phyloP scores from a whole-genome alignment of 2,329 filamentous ascomycete genomes.

The Raffaelea arxii region DNA sequence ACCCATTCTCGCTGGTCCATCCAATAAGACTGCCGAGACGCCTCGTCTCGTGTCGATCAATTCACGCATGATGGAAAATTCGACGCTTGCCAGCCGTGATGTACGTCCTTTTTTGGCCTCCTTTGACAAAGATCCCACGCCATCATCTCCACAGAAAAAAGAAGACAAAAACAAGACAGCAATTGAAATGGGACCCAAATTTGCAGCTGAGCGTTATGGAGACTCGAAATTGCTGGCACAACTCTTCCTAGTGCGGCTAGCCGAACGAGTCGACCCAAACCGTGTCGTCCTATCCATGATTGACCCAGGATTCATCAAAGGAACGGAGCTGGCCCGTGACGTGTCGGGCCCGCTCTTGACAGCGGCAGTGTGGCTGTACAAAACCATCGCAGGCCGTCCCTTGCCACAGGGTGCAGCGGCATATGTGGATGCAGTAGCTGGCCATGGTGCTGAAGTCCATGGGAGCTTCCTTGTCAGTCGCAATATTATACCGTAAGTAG shows the following conservation, averaged over 20 bases:
- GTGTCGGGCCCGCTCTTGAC: not conserved
- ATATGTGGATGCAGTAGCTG: slow-evolving; percentile 6
- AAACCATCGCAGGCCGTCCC: not conserved
- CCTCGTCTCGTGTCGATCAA: slow-evolving; percentile 14
- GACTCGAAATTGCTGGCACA: slow-evolving; percentile 22
- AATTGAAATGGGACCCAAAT: no score
- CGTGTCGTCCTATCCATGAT: slow-evolving; percentile 5
- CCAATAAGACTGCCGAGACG: not conserved
- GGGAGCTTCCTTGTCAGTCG: slow-evolving; percentile 6
- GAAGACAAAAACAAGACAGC: no score
- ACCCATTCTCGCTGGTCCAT: slow-evolving; percentile 25
- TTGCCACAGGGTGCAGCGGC: slow-evolving; percentile 3
- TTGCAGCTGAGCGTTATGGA: slow-evolving; percentile 4
- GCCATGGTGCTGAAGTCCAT: slow-evolving; percentile 3
- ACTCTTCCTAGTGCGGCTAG: slow-evolving; percentile 12
- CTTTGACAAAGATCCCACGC: slow-evolving; percentile 5
- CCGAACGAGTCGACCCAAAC: not conserved
- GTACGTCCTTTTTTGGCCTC: slow-evolving; percentile 12
- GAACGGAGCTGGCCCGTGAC: slow-evolving; percentile 4
- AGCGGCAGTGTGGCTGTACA: not conserved
- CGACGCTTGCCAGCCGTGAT: slow-evolving; percentile 10
- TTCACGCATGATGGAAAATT: slow-evolving; percentile 14
- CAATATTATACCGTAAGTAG: slow-evolving; percentile 3
- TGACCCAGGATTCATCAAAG: slow-evolving; percentile 8
- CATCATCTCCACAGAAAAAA: no score